A percentile compares a stretch with the other conserved stretches of the same genome.
Evolutionary conservation across 2,329 filamentous ascomycete genomes (phyloP).

Genomic region (Sporothrix mexicana): DNA sequence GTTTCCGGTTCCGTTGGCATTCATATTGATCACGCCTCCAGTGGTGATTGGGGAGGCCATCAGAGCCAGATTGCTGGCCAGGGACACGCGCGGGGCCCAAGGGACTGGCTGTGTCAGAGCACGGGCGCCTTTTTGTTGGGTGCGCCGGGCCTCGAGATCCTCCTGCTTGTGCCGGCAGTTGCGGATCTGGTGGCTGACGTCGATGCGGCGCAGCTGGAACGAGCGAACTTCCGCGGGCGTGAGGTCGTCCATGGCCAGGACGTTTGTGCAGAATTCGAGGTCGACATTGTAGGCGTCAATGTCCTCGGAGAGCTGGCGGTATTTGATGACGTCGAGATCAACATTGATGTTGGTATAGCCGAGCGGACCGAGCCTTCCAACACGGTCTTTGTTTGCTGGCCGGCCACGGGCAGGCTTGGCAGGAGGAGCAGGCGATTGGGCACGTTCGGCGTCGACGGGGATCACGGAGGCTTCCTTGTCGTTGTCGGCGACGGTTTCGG

Average conservation of each 20-base stretch:
- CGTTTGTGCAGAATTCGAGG: constrained; percentile 49
- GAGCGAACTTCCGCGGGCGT: constrained; percentile 51
- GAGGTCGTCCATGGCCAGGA: constrained; percentile 45
- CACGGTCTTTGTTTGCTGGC: constrained; percentile 14
- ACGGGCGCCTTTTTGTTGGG: constrained; percentile 30
- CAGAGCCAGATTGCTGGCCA: not conserved
- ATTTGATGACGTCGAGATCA: constrained; percentile 43
- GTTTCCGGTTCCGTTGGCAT: not conserved
- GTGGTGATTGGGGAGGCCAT: too few species aligned
- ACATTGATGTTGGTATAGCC: constrained; percentile 34
- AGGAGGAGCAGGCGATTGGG: not conserved
- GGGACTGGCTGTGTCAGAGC: constrained; percentile 22
- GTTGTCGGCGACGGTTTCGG: not conserved
- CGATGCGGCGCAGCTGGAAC: constrained; percentile 51
- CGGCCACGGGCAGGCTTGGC: not conserved
- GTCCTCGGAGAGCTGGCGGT: constrained; percentile 51
- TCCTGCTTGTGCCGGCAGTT: constrained; percentile 51
- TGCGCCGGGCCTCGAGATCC: constrained; percentile 40
- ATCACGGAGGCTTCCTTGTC: not conserved
- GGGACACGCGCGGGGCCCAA: not conserved
- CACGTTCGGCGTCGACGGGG: not conserved
- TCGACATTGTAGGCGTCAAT: constrained; percentile 52
- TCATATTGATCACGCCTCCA: not conserved
- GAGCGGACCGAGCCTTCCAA: not conserved
- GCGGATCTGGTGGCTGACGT: constrained; percentile 53